Evolutionary conservation across 176 grass and related monocot genomes (phyloP), one percentile per base, ranked within the genome.

Genomic region (Ananas comosus): DNA sequence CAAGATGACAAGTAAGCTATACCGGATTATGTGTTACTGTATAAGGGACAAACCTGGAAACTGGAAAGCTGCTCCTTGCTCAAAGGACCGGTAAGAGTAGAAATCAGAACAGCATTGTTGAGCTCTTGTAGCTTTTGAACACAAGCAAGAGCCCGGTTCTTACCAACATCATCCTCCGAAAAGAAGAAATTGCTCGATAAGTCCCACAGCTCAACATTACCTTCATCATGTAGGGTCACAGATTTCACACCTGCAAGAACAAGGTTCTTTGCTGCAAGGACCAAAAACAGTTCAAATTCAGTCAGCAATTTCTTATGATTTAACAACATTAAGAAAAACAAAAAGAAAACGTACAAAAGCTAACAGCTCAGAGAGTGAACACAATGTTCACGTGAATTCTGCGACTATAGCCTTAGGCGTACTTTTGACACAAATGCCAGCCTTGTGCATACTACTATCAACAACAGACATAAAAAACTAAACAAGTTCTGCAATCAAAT

Each of bases 161-260:
- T 74, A 24, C 82, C 82, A 81, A 96, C 67, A 78, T 91, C 91
- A 66, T 72, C 80, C 76, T 95, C 81, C 25, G 85, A 90, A 73
- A 95, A 83, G 73, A 91, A 91, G 58, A 96, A 91, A 68, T 91
- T 96, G 65, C 87, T 59, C 67, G 91, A 86, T 50, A 96, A 81
- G 79, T 96, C 91, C 87, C 87, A 91, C 53, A 90, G n/a, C 58
- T 96, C 87, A 12, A 87, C 91, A 12, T 87, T 75, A 24, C 73
- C 73, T 59, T 96, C 81, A 75, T 96, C 87, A 18, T 87, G 84
- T 58, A 96, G 76, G 64, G 79, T 87, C 72, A 96, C 77, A 11
- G 91, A 96, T 56, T 87, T 96, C 6, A 96, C 91, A 77, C 91
- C 87, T 13, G 87, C 91, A 11, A 96, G 84, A 50, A 69, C 87